These are phyloP conservation scores for Brassica balearica DNA, from an alignment of 441 rosid genomes.

Conservation along the genomic window DNA sequence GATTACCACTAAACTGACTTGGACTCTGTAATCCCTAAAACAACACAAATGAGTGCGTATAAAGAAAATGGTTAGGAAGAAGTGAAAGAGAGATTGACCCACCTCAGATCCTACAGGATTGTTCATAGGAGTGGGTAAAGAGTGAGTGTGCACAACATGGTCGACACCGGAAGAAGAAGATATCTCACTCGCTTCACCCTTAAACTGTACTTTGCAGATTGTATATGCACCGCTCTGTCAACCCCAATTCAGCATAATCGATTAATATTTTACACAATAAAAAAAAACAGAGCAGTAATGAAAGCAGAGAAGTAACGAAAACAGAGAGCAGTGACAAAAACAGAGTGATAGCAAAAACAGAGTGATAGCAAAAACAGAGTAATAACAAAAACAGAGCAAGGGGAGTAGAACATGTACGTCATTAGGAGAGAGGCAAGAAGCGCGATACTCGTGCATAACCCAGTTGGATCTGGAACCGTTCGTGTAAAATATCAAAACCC, in stretches of 20 bases:
- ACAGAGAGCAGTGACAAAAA: no score
- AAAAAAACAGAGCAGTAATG: no score
- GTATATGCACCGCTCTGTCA: neutral
- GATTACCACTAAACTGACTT: neutral
- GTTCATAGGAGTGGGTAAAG: neutral
- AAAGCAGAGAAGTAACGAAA: no score
- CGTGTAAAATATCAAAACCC: slow-evolving; percentile 53
- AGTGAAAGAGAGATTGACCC: neutral
- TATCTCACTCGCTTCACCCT: neutral
- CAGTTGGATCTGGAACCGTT: slow-evolving; percentile 49
- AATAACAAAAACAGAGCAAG: no score
- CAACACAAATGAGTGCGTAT: neutral
- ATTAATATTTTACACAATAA: neutral
- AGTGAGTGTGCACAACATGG: neutral
- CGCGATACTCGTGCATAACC: slow-evolving; percentile 66
- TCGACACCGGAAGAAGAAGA: neutral
- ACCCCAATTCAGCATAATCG: neutral
- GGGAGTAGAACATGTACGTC: slow-evolving; percentile 16
- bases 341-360: no score
- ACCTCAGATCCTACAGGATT: slow-evolving; percentile 9
- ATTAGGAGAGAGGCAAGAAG: slow-evolving; percentile 2
- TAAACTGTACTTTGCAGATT: neutral
- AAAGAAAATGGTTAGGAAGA: neutral
- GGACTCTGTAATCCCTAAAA: neutral
- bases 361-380: no score